phyloP scores from a whole-genome alignment of 345 rosid genomes.

The Heritiera fomes region DNA sequence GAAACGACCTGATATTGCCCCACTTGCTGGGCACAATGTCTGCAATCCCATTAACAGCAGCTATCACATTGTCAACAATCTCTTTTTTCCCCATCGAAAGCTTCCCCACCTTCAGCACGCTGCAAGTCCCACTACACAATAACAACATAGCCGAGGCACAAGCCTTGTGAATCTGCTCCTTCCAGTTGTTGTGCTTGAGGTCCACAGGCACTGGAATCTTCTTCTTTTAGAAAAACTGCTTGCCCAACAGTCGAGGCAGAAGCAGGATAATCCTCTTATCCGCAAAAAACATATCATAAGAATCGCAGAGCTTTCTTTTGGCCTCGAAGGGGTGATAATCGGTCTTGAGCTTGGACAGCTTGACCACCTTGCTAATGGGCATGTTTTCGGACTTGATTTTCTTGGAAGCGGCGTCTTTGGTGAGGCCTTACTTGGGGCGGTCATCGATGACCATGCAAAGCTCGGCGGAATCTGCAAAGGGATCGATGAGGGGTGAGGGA shows the following conservation, averaged over 20 bases:
- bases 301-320: slow-evolving; percentile 53
- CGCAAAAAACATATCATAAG: slow-evolving; percentile 49
- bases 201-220: slow-evolving; percentile 64
- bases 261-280: slow-evolving; percentile 54
- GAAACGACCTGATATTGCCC: slow-evolving; percentile 69
- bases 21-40: slow-evolving; percentile 69
- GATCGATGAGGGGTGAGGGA: slow-evolving; percentile 50
- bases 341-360: slow-evolving; percentile 58
- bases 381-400: slow-evolving; percentile 65
- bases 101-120: slow-evolving; percentile 67
- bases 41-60: slow-evolving; percentile 55
- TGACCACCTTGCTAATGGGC: slow-evolving; percentile 62
- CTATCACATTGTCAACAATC: slow-evolving; percentile 56
- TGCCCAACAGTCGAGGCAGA: slow-evolving; percentile 76
- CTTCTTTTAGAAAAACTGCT: slow-evolving; percentile 67
- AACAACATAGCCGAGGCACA: slow-evolving; percentile 65
- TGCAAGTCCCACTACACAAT: slow-evolving; percentile 66
- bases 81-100: slow-evolving; percentile 49
- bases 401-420: slow-evolving; percentile 56
- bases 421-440: slow-evolving; percentile 60
- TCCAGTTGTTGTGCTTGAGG: slow-evolving; percentile 76
- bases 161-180: slow-evolving; percentile 64
- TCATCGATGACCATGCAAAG: slow-evolving; percentile 76
- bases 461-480: slow-evolving; percentile 45
- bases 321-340: slow-evolving; percentile 54